Base-by-base conservation (phyloP, 805 yeast genomes). In the Saturnispora zaruensis region DNA sequence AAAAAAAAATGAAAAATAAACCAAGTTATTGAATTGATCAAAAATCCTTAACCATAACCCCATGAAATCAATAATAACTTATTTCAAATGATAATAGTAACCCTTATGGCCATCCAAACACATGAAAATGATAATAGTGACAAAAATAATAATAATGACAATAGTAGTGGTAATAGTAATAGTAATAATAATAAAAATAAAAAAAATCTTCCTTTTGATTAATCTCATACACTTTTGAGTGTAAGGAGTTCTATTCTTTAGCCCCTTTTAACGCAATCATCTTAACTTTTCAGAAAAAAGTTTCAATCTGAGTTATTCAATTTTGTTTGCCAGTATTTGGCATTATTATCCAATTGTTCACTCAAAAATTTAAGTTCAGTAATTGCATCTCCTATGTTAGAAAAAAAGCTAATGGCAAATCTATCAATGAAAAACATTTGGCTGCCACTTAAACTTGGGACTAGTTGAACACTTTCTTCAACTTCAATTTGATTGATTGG, bases 371-470 rank as follows among this genome's bases (percentile, higher is more conserved):
- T 59, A 56, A 84, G 71, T 49, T 78, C 78, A 2, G 88, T 89
- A 30, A 87, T 71, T 9, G 77, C 73, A 25, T 71, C 72, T 21
- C 78, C 74, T 21, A 88, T 76, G 56, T 79, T 82, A 42, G 69
- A 66, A 66, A 91, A 91, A 62, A 89, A 78, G 49, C 81, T 82
- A 53, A 71, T 78, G 4, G 96, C 96, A 72, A 87, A 90, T 16
- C 87, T 76, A 58, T 78, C 74, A 51, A 89, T 88, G 71, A 90
- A 90, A 61, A 87, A 87, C 30, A 87, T 66, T 67, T 90, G 97
- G 16, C 90, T 87, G 55, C 75, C 74, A 30, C 81, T 81, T 34
- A 89, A 69, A 13, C 59, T 53, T 7, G 83, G 81, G 48, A 74
- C 74, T 42, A 64, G 56, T 6, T 57, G 46, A 20, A 84, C 64